These are phyloP conservation scores for Ballota nigra DNA, from an alignment of 257 asterid species.

Conservation along the genomic window DNA sequence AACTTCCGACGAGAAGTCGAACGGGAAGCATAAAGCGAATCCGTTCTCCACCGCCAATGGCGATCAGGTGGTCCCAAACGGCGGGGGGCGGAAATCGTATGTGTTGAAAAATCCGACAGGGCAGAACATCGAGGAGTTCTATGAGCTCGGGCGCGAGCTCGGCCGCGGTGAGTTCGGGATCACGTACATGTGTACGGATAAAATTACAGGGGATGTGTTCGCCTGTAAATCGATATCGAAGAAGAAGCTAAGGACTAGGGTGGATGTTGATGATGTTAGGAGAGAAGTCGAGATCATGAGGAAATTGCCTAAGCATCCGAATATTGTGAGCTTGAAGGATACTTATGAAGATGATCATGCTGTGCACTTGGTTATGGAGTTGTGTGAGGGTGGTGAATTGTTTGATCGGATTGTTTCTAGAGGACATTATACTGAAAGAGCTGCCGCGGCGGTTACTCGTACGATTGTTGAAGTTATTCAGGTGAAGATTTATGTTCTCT, in stretches of 20 bases:
- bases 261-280: conserved; percentile 60
- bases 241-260: conserved; percentile 57
- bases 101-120: conserved; percentile 54
- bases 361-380: conserved; percentile 62
- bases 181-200: conserved; percentile 56
- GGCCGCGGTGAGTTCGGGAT: conserved; percentile 62
- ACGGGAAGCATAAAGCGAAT: conserved; percentile 36
- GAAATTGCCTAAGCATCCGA: conserved; percentile 54
- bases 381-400: conserved; percentile 68
- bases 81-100: conserved; percentile 35
- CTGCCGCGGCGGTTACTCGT: conserved; percentile 51
- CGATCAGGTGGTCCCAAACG: conserved; percentile 23
- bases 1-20: conserved; percentile 39
- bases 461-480: conserved; percentile 64
- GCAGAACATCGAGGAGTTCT: conserved; percentile 38
- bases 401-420: conserved; percentile 60
- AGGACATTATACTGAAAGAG: conserved; percentile 63
- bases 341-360: conserved; percentile 57
- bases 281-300: conserved; percentile 65
- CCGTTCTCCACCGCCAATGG: conserved; percentile 33
- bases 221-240: conserved; percentile 65
- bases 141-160: conserved; percentile 54
- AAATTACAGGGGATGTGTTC: conserved; percentile 32
- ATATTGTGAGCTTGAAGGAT: conserved; percentile 57
- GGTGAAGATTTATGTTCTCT: conserved; percentile 31